Evolutionary conservation across 148 eudicot species (phyloP), one percentile per base, ranked within the genome.

Genomic region (Polygonum aviculare): DNA sequence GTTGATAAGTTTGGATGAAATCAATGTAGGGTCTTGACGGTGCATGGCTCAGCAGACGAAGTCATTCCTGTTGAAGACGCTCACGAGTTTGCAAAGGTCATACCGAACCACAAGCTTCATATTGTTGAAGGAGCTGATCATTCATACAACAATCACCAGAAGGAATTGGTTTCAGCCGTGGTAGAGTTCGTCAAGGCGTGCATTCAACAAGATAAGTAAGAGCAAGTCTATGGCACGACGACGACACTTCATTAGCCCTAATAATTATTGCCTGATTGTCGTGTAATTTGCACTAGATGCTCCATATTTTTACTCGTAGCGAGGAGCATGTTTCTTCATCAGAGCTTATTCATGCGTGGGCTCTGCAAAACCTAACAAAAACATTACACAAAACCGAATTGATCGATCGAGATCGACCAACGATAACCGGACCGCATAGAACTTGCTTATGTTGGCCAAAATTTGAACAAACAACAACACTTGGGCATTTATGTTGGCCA

Each of bases 41-140:
- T 93, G 12, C 97, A 93, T 75, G 98, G 98, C 78, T 85, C 93
- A 38, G 86, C 79, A 14, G 98, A 94, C 75, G 83, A 91, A 79
- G 39, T 85, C 40, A 87, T 88, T 77, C 89, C 97, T 0, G 85
- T 88, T 2, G 87, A 88, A 69, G 98, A 94, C 79, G 94, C 94
- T 10, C 65, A 81, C 35, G 97, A 91, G 79, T 86, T 94, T 73
- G 80, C 86, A 31, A 88, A 94, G 84, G 79, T 87, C 67, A 86
- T 94, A 78, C 88, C 89, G n/a, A 94, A 88, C 80, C 91, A 91
- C 83, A 81, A 78, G 72, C 77, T 94, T 21, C 86, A 84, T 36
- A 80, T 90, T 33, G 80, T 91, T 12, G 86, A 91, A 87, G 90
- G 87, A 65, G 90, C 98, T 19, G 79, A 94, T 82, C 97, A 93